Conservation (phyloP, 225 moss, liverwort and hornwort genomes). For the Physcomitrellopsis africana region DNA sequence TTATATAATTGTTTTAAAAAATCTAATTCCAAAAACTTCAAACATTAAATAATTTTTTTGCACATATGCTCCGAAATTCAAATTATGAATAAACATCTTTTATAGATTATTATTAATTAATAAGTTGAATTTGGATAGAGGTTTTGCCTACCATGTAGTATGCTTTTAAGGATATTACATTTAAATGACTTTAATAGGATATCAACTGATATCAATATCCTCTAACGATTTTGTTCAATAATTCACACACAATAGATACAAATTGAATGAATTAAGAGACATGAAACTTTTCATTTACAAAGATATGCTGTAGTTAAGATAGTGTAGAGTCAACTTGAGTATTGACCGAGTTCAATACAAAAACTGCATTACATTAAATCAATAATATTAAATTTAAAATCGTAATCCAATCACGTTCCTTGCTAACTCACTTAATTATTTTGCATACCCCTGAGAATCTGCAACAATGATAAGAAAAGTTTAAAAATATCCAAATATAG, state of each 20-base stretch:
- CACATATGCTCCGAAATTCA: too few species aligned
- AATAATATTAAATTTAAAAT: conserved; percentile 27
- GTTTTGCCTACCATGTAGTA: too few species aligned
- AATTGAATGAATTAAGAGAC: conserved; percentile 25
- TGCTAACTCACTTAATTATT: conserved; percentile 27
- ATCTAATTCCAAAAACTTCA: too few species aligned
- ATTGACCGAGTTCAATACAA: conserved; percentile 3
- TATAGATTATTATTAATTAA: too few species aligned
- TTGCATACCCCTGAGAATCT: conserved; percentile 70
- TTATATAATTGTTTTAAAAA: too few species aligned
- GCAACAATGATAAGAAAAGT: conserved; percentile 75
- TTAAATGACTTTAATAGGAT: neutral
- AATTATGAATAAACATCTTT: too few species aligned
- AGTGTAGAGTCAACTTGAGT: too few species aligned
- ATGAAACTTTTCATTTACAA: neutral
- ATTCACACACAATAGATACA: conserved; percentile 28
- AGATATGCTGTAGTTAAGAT: neutral
- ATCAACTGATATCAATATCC: conserved; percentile 27
- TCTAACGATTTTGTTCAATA: conserved; percentile 5
- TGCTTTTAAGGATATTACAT: too few species aligned
- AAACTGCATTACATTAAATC: conserved; percentile 3
- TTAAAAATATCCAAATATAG: conserved; percentile 95
- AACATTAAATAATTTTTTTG: too few species aligned
- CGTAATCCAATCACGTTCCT: conserved; percentile 19
- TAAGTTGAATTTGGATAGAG: too few species aligned